Conservation (phyloP, 78 protist genomes). For the Parvularia atlantis region DNA sequence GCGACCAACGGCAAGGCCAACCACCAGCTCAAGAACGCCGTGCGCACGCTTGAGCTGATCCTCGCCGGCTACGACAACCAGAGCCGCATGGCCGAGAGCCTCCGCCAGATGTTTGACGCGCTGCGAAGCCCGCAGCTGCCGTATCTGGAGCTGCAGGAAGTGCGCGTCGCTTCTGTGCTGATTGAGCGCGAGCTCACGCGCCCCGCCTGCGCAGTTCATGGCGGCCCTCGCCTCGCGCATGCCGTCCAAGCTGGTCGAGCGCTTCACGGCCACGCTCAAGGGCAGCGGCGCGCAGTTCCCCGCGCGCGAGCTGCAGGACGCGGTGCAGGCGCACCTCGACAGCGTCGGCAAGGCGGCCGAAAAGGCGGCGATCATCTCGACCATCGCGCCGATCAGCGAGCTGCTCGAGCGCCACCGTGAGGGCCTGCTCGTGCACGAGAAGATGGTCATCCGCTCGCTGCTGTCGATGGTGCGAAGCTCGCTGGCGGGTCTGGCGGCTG, state of each 20-base stretch:
- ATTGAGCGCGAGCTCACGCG: no score
- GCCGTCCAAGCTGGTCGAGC: no score
- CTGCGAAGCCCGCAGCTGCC: neutral
- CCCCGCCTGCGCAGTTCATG: no score
- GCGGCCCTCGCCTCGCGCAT: neutral
- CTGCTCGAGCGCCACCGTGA: neutral
- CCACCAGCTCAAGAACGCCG: neutral
- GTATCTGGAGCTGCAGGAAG: neutral
- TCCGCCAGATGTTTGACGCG: neutral
- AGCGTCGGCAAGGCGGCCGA: neutral
- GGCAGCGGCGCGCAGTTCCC: no score
- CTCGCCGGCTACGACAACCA: constrained; percentile 1
- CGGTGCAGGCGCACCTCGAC: neutral
- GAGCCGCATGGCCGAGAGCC: neutral
- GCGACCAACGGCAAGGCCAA: neutral
- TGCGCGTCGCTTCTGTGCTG: no score
- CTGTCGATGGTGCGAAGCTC: no score
- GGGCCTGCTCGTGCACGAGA: constrained; percentile 18
- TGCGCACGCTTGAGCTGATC: neutral
- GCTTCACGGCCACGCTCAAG: no score
- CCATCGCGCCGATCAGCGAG: neutral
- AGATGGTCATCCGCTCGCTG: neutral
- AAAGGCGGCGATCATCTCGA: no score
- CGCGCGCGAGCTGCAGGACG: neutral
- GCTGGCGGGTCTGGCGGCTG: no score